phyloP scores from a whole-genome alignment of 768 basidiomycete species.

The Podaxis sp. region DNA sequence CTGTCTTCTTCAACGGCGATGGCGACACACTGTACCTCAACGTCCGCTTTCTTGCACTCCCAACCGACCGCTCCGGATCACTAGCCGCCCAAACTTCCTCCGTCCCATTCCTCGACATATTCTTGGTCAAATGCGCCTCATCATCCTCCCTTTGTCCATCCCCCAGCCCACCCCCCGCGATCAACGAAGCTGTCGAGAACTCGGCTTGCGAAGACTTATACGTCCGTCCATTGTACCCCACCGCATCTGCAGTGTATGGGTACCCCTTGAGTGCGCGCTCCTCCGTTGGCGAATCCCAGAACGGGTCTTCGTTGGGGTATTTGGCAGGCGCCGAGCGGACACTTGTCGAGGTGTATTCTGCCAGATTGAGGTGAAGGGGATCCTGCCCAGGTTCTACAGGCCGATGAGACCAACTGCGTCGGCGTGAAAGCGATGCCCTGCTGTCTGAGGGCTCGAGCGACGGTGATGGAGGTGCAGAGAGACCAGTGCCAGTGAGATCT shows the following conservation, averaged over 20 bases:
- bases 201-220: constrained; percentile 46
- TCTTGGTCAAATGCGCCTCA: constrained; percentile 54
- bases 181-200: constrained; percentile 54
- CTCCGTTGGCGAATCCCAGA: constrained; percentile 40
- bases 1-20: constrained; percentile 63
- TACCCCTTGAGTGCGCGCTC: constrained; percentile 27
- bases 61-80: constrained; percentile 47
- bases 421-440: constrained; percentile 39
- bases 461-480: constrained; percentile 55
- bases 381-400: constrained; percentile 45
- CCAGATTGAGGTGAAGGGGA: constrained; percentile 41
- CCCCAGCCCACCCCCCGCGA: constrained; percentile 33
- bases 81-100: constrained; percentile 29
- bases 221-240: constrained; percentile 32
- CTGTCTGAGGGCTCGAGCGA: constrained; percentile 52
- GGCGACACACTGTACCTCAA: constrained; percentile 53
- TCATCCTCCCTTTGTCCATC: constrained; percentile 55
- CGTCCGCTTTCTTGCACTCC: constrained; percentile 31
- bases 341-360: neutral
- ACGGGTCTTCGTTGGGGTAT: constrained; percentile 35
- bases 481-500: constrained; percentile 50
- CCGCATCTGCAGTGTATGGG: constrained; percentile 31
- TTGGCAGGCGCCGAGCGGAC: neutral
- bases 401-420: constrained; percentile 61
- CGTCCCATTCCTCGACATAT: constrained; percentile 40